Percentiles rank a stretch among this genome's conserved stretches.
Evolutionary conservation across 345 rosid species (phyloP).

Genomic region (Isatis tinctoria): DNA sequence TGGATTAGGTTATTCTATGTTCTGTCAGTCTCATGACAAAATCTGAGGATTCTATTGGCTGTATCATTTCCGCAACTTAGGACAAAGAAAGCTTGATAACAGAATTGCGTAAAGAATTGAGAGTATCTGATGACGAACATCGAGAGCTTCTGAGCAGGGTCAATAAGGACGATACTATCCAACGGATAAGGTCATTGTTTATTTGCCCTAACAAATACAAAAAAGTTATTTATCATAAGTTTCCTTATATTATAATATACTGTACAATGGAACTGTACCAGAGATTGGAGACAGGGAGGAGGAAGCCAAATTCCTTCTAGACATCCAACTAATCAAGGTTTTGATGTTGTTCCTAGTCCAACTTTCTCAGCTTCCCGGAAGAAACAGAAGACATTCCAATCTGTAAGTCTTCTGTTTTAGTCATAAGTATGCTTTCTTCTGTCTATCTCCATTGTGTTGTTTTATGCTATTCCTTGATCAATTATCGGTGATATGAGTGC

Average conservation of each 20-base stretch:
- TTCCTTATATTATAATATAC: background rate
- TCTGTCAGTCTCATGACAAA: constrained; percentile 3
- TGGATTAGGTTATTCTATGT: background rate
- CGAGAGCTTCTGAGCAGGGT: constrained; percentile 81
- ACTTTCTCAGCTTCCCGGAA: constrained; percentile 75
- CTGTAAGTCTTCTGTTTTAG: constrained; percentile 40
- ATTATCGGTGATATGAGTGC: constrained; percentile 42
- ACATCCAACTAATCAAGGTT: constrained; percentile 39
- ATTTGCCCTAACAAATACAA: background rate
- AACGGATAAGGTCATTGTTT: constrained; percentile 64
- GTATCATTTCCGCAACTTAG: constrained; percentile 36
- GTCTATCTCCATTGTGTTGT: constrained; percentile 6
- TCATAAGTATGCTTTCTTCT: background rate
- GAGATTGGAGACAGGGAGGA: constrained; percentile 92
- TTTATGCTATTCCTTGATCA: constrained; percentile 42
- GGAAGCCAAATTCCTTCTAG: constrained; percentile 53
- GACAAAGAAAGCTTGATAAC: constrained; percentile 94
- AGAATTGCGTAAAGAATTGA: constrained; percentile 86
- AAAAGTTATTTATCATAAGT: background rate
- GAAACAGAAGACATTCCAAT: constrained; percentile 70
- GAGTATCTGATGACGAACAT: constrained; percentile 97
- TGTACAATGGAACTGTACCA: constrained; percentile 28
- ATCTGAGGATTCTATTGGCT: constrained; percentile 13
- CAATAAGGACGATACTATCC: constrained; percentile 78
- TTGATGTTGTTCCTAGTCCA: constrained; percentile 71